Evolutionary conservation across 2,329 filamentous ascomycete species (phyloP), one percentile per base, ranked within the genome.

Genomic region (Fonsecaea pedrosoi): DNA sequence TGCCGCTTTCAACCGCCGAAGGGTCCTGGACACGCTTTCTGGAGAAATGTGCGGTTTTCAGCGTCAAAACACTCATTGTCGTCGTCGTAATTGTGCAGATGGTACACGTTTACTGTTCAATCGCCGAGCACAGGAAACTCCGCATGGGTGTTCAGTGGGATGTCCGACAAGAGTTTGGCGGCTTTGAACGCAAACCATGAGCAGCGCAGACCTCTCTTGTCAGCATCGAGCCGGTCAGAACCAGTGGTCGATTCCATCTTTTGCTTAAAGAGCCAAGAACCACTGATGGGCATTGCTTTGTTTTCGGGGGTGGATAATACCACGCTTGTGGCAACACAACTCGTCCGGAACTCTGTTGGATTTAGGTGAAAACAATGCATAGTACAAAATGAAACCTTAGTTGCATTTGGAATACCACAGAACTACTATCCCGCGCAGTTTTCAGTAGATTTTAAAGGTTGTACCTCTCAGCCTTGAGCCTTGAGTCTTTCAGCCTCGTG

Each of bases 401-500:
- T n/a, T 42, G 15, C 15, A n/a, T 42, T 42, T 25, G 40, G 6
- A 13, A 7, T 18, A n/a, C n/a, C 15, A 40, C 37, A 13, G 37
- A 4, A 10, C 35, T 8, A 37, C 35, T 37, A 4, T 12, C 35
- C 35, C 10, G 1, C 35, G 10, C 35, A 37, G 10, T 37, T 37
- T 37, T 25, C 25, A 25, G 25, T 25, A 25, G 25, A 25, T 25
- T 25, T 25, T 25, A 25, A 25, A 25, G 2, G 25, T 25, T 3
- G 25, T 38, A 38, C n/a, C 18, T 9, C 40, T 18, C 40, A 45
- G 40, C 40, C 40, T 45, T 18, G 40, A 18, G 40, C 40, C 13
- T 45, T 45, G 13, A 45, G 40, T n/a, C n/a, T 54, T 45, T 45
- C 40, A 45, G 40, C 40, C 40, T 54, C 50, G 15, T 54, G n/a